Conservation (phyloP, 2,329 filamentous ascomycete species). For the Sclerotiophoma versabilis region DNA sequence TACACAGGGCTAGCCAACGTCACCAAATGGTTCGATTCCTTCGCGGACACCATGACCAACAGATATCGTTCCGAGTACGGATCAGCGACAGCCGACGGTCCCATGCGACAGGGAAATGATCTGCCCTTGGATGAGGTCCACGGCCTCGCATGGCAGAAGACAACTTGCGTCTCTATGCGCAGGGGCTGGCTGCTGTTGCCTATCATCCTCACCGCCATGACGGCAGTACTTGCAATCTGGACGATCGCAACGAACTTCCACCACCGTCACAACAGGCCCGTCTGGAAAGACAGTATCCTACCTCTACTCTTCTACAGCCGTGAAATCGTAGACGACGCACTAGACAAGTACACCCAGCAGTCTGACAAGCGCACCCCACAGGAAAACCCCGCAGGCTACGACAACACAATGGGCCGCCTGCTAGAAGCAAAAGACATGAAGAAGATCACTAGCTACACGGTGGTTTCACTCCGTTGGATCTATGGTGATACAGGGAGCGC, state of each 20-base stretch:
- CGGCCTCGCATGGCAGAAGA: neutral
- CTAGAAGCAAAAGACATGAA: too few species aligned
- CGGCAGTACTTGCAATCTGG: neutral
- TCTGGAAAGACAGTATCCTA: constrained; percentile 6
- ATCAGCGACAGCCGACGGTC: neutral
- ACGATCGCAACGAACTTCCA: neutral
- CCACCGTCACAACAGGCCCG: neutral
- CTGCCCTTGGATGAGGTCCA: neutral
- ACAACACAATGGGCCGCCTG: too few species aligned
- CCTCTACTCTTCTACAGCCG: neutral
- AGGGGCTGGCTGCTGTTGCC: neutral
- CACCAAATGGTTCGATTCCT: neutral
- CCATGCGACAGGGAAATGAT: neutral
- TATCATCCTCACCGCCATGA: neutral
- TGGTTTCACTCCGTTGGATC: too few species aligned
- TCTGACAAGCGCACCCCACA: too few species aligned
- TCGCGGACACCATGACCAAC: neutral
- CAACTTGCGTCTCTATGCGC: neutral
- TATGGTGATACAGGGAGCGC: too few species aligned
- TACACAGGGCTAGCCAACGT: neutral
- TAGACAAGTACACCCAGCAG: too few species aligned
- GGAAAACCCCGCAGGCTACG: too few species aligned
- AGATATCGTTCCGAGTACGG: neutral
- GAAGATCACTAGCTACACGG: too few species aligned
- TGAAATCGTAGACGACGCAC: too few species aligned